Conservation (phyloP, 495 filamentous ascomycete species). For the Talaromyces wortmannii region DNA sequence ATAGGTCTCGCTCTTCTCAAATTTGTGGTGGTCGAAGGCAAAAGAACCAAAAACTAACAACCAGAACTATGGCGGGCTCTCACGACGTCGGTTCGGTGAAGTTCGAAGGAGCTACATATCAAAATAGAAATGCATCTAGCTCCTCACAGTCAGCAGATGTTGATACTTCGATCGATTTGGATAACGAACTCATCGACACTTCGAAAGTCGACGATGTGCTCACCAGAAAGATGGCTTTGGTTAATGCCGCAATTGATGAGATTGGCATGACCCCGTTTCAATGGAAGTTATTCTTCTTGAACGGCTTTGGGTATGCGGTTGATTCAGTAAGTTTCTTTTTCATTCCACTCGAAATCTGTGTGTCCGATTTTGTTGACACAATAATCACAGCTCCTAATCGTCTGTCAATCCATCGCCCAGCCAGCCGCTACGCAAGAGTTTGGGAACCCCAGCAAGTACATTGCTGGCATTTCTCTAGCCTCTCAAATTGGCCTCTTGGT, state of each 20-base stretch:
- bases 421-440: constrained; percentile 25
- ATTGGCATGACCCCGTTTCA: constrained; percentile 25
- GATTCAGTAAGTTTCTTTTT: constrained; percentile 17
- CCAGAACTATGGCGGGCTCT: constrained; percentile 2
- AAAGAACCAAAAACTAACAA: background rate
- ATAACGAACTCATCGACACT: constrained; percentile 10
- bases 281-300: constrained; percentile 25
- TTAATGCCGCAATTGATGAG: constrained; percentile 23
- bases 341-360: background rate
- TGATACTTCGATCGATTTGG: constrained; percentile 1
- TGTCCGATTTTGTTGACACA: background rate
- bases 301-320: constrained; percentile 29
- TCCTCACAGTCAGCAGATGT: constrained; percentile 3
- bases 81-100: background rate
- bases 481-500: constrained; percentile 26
- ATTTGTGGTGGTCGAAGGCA: background rate
- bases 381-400: constrained; percentile 22
- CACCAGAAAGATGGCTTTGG: constrained; percentile 18
- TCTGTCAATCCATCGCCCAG: constrained; percentile 26
- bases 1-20: background rate
- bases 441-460: constrained; percentile 15
- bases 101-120: background rate
- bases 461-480: constrained; percentile 24
- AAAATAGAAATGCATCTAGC: constrained; percentile 1
- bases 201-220: constrained; percentile 15